These are phyloP conservation scores for Serendipita indica DNA, from an alignment of 768 basidiomycete species.

Conservation along the genomic window DNA sequence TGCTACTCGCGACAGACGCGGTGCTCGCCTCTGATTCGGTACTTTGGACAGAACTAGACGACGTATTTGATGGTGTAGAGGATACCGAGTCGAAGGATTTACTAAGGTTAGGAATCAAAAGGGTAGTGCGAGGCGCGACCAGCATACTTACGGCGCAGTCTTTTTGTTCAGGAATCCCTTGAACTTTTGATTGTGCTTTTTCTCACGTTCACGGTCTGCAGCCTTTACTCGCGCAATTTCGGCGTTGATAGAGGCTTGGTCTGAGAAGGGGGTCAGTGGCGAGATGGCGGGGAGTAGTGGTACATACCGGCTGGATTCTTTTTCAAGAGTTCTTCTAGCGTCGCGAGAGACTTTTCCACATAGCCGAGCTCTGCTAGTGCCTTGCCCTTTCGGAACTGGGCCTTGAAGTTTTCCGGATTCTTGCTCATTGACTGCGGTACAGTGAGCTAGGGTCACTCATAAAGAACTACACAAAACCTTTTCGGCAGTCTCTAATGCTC, in stretches of 20 bases:
- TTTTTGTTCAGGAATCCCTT: conserved; percentile 32
- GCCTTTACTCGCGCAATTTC: conserved; percentile 47
- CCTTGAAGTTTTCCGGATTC: conserved; percentile 65
- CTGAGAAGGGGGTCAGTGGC: conserved; percentile 23
- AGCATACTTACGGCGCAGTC: not conserved
- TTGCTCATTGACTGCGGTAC: conserved; percentile 47
- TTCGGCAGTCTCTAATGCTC: conserved; percentile 66
- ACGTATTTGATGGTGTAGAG: not conserved
- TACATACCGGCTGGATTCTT: conserved; percentile 45
- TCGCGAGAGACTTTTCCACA: conserved; percentile 54
- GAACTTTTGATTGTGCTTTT: conserved; percentile 50
- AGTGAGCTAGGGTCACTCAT: not conserved
- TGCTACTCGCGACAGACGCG: not conserved
- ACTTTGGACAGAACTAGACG: not conserved
- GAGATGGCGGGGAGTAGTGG: not conserved
- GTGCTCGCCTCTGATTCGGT: not conserved
- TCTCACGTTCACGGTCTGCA: conserved; percentile 54
- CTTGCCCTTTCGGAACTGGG: conserved; percentile 67
- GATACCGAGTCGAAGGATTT: not conserved
- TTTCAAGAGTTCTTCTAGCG: conserved; percentile 48
- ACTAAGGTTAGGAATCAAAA: not conserved
- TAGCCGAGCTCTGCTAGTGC: conserved; percentile 62
- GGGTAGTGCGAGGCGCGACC: not conserved
- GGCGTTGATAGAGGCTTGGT: conserved; percentile 41
- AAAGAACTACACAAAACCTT: conserved; percentile 31